Base-by-base conservation (phyloP, 805 yeast genomes). In the Yamadazyma olivae region DNA sequence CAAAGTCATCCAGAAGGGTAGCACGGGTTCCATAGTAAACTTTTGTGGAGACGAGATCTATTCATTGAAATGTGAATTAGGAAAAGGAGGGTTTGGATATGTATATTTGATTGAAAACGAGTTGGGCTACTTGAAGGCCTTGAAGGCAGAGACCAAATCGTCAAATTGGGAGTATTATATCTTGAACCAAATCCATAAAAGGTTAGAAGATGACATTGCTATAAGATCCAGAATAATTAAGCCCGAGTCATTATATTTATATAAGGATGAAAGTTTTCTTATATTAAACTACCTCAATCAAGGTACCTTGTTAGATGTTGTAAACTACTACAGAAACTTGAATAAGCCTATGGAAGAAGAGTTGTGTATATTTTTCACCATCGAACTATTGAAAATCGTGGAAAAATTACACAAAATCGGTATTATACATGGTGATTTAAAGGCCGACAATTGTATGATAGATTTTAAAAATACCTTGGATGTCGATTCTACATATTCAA, bases 381-480 rank as follows among this genome's bases (percentile, higher is more conserved):
- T 77, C 7, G 88, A 88, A 51, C 53, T 90, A 8, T 49, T 89
- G 30, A 68, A 75, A 27, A 67, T 76, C 0, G 58, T 87, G 5
- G 79, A 78, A 34, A 56, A 63, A 2, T 56, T 90, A n/a, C 96
- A 89, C 51, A 54, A 57, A 0, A 57, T 72, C 12, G 81, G 81
- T 0, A 77, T 89, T 1, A 66, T 89, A 9, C 96, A 89, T 60
- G 95, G 95, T 2, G 95, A 89, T 54, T 57, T 89, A 36, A 85
- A 83, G 51, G 82, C 95, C 0, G 95, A 85, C 44, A 89, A 88
- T 53, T 84, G 93, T 45, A 83, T 89, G 95, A 51, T 87, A 0
- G 59, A 83, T 26, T 67, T 83, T 27, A 59, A 63, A 12, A 34
- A 37, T 6, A 36, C 42, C 2, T 30, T 19, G 17, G 34, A 31